Evolutionary conservation across 768 basidiomycete genomes (phyloP).

Genomic region (Suillus brevipes): DNA sequence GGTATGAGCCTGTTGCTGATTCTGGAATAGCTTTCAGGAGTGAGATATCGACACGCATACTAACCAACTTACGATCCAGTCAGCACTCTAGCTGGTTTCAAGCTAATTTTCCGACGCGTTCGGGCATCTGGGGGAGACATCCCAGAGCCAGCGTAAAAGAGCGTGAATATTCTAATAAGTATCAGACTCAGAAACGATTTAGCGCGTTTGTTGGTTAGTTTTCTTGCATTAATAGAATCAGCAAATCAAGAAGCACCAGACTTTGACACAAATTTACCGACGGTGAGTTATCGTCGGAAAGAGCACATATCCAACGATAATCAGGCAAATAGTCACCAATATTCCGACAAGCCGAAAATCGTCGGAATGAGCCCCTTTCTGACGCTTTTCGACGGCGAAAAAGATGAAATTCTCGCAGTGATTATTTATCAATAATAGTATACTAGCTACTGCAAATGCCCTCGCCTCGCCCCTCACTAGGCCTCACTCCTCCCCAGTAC

Average conservation of each 20-base stretch:
- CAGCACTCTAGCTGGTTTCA: conserved; percentile 56
- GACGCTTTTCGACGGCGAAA: too few relatives aligned
- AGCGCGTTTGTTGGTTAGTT: background rate
- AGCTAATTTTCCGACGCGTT: conserved; percentile 62
- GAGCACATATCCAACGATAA: too few relatives aligned
- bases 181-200: background rate
- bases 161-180: conserved; percentile 6
- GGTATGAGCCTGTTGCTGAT: conserved; percentile 55
- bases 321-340: too few relatives aligned
- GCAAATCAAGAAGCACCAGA: conserved; percentile 25
- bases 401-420: too few relatives aligned
- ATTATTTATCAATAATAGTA: too few relatives aligned
- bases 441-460: too few relatives aligned
- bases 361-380: too few relatives aligned
- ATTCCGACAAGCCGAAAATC: too few relatives aligned
- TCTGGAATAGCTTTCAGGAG: conserved; percentile 33
- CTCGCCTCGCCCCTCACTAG: too few relatives aligned
- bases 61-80: conserved; percentile 50
- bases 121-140: conserved; percentile 70
- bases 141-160: conserved; percentile 10
- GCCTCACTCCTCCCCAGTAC: too few relatives aligned
- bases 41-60: conserved; percentile 11
- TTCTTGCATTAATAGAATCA: background rate
- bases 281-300: too few relatives aligned
- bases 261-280: too few relatives aligned